Base-by-base conservation (phyloP, 805 yeast genomes). In the Hanseniaspora vineae region DNA sequence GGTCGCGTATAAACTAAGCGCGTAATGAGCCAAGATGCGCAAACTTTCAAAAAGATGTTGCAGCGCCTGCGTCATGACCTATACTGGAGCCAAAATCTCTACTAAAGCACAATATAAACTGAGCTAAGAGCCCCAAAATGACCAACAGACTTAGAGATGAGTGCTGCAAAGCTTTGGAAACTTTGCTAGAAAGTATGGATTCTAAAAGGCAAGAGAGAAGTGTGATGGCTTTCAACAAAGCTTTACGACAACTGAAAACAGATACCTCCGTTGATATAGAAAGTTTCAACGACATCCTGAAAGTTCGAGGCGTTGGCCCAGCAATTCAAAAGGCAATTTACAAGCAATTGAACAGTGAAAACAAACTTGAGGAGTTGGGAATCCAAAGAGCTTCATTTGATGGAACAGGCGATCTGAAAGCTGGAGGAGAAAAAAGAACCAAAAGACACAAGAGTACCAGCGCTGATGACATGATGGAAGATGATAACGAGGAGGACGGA, bases 401-500 rank as follows among this genome's bases (percentile, higher is more conserved):
- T 23, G 8, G 50, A 58, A 52, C 53, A 53, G 51, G 42, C 49
- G 51, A 39, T 46, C 23, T 9, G 47, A 20, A 19, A 17, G 39
- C 52, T 32, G 49, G 49, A 29, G 18, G 13, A 2, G 49, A 43
- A 14, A 45, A 17, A 4, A 20, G 29, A 42, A 29, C 10, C 4
- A 29, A 33, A 29, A 35, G 35, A 10, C 40, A 42, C 20, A 23
- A 33, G 18, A 20, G 18, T 6, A 46, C 46, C 1, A 35, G 35
- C n/a, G n/a, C n/a, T 2, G 9, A 14, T 23, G 29, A 44, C 9
- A 12, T 44, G 12, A 35, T 35, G 23, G 14, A 23, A 17, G 18
- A 33, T 18, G 20, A 18, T 10, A 31, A 42, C 8, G 23, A 42
- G 4, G 17, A 74, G 49, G 52, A 50, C 12, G 52, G 53, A 14